Evolutionary conservation across 208 protist genomes (phyloP).

Genomic region (Lotmaria passim): DNA sequence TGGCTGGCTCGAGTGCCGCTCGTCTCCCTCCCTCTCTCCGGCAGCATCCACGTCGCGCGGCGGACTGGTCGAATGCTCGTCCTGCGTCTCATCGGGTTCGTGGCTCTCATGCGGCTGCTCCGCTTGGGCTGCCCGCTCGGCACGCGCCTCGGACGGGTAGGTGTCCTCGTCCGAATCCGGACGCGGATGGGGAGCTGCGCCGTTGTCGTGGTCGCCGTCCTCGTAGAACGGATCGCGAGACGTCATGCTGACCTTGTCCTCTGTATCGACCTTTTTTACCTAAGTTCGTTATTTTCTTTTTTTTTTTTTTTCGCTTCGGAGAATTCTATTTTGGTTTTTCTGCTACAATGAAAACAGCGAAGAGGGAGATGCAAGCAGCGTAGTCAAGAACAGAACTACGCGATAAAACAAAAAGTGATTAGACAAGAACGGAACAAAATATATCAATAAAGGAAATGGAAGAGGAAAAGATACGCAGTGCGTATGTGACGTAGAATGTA

Average conservation of each 20-base stretch:
- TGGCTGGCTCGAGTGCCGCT: background rate
- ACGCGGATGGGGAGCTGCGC: slow-evolving; percentile 4
- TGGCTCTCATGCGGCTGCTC: slow-evolving; percentile 1
- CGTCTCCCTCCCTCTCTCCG: no score
- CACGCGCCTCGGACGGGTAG: slow-evolving; percentile 13
- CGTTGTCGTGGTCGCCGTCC: slow-evolving; percentile 6
- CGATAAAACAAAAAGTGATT: no score
- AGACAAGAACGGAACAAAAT: no score
- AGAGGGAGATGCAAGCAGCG: no score
- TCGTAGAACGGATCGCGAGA: slow-evolving; percentile 10
- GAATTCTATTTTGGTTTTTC: no score
- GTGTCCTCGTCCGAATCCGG: slow-evolving; percentile 14
- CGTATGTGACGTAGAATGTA: no score
- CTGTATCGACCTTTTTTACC: no score
- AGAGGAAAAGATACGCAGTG: no score
- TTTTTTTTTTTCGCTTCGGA: background rate
- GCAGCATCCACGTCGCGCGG: no score
- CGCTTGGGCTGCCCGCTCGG: background rate
- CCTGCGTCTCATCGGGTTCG: slow-evolving; percentile 2
- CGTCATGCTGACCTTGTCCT: background rate
- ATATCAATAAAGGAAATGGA: no score
- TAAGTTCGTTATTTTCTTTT: background rate
- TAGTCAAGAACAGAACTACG: no score
- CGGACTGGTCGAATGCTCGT: background rate
- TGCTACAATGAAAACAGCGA: no score